phyloP scores from a whole-genome alignment of 768 basidiomycete species.

The Tricholoma flavovirens region DNA sequence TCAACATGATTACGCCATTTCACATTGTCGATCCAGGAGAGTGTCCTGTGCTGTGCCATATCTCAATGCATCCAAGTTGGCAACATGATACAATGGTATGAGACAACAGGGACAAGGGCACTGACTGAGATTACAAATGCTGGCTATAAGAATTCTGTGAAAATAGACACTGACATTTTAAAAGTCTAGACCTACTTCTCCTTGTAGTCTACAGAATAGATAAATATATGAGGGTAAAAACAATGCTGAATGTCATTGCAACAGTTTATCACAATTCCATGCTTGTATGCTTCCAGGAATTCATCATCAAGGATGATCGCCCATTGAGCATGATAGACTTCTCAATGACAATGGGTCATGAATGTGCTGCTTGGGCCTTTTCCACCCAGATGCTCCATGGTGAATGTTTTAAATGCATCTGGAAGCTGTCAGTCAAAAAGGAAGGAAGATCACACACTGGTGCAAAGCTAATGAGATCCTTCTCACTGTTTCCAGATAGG shows the following conservation, averaged over 20 bases:
- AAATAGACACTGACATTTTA: slow-evolving; percentile 5
- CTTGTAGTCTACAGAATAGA: too few relatives aligned
- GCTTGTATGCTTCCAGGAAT: neutral
- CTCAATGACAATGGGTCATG: slow-evolving; percentile 19
- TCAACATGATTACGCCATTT: neutral
- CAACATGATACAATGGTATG: slow-evolving; percentile 18
- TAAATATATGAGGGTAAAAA: slow-evolving; percentile 18
- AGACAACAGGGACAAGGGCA: slow-evolving; percentile 27
- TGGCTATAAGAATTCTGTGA: slow-evolving; percentile 15
- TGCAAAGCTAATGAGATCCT: too few relatives aligned
- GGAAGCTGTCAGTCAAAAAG: too few relatives aligned
- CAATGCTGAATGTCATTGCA: slow-evolving; percentile 15
- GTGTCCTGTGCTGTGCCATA: neutral
- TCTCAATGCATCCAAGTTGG: slow-evolving; percentile 11
- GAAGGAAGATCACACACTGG: too few relatives aligned
- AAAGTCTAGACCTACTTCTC: too few relatives aligned
- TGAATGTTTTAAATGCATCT: too few relatives aligned
- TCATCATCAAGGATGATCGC: slow-evolving; percentile 13
- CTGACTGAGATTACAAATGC: slow-evolving; percentile 6
- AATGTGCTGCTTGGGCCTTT: neutral
- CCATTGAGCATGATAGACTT: slow-evolving; percentile 22
- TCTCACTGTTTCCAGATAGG: slow-evolving; percentile 22
- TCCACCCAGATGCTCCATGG: neutral
- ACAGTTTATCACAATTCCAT: slow-evolving; percentile 18
- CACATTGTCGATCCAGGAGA: neutral